A percentile compares a stretch with the other conserved stretches of the same genome.
Evolutionary conservation across 2,329 filamentous ascomycete species (phyloP).

Genomic region (Byssothecium circinans): DNA sequence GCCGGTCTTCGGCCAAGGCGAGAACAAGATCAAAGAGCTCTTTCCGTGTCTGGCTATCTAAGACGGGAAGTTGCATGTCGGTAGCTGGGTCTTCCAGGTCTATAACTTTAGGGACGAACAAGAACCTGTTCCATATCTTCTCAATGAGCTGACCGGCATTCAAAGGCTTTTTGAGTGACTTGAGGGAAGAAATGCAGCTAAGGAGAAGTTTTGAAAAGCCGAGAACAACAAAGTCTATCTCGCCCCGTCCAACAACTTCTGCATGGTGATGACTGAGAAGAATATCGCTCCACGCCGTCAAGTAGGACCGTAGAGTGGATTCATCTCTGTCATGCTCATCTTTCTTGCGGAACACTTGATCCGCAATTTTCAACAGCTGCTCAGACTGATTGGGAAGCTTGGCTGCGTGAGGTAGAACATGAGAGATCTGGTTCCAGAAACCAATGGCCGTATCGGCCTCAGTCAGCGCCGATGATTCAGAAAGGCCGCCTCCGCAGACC

Average conservation of each 20-base stretch:
- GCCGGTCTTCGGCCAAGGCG: constrained; percentile 35
- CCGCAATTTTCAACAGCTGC: constrained; percentile 41
- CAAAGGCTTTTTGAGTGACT: constrained; percentile 44
- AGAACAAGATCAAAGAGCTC: constrained; percentile 43
- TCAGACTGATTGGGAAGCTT: constrained; percentile 25
- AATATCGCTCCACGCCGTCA: constrained; percentile 36
- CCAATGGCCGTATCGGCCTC: constrained; percentile 32
- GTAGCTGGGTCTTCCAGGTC: constrained; percentile 14
- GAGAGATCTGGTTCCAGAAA: constrained; percentile 40
- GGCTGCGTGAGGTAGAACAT: constrained; percentile 33
- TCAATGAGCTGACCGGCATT: constrained; percentile 32
- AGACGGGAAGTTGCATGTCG: constrained; percentile 27
- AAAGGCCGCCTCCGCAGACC: constrained; percentile 38
- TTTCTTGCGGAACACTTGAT: constrained; percentile 38
- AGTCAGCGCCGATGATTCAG: constrained; percentile 34
- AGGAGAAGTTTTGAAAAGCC: constrained; percentile 47
- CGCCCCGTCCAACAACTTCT: constrained; percentile 40
- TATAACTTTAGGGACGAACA: constrained; percentile 29
- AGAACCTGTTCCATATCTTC: constrained; percentile 39
- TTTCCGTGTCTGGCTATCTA: constrained; percentile 40
- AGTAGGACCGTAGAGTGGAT: constrained; percentile 27
- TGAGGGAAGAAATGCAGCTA: constrained; percentile 42
- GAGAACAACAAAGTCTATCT: constrained; percentile 39
- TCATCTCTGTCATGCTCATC: constrained; percentile 40
- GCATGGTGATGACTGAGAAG: constrained; percentile 38